Evolutionary conservation across 1,284 basidiomycete genomes (phyloP), one percentile per base, ranked within the genome.

Genomic region (Inonotus obliquus): DNA sequence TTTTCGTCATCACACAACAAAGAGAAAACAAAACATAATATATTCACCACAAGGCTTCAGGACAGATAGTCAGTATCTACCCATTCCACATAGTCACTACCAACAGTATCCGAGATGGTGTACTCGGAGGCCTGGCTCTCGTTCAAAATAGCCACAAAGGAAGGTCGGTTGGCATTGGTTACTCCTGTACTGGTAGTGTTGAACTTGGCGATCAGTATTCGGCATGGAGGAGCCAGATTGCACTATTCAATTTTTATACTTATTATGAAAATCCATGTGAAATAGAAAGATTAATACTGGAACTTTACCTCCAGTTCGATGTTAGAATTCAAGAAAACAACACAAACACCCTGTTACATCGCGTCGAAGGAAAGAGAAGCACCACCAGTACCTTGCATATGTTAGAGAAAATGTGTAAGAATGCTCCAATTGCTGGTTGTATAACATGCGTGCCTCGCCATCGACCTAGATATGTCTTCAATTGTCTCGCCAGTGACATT

Each of bases 401-500:
- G 69, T 72, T 56, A 67, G 45, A 62, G 41, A 27, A 63, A 65
- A 21, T 67, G 57, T 35, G 19, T 62, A 61, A 69, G 27, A 61
- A 66, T 10, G 45, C 61, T 69, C 2, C 61, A 63, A 32, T 65
- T 68, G 21, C 65, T 65, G 59, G 21, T 17, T 29, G 52, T 37
- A 52, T 45, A 54, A 54, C 60, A 23, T 62, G 68, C 51, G 63
- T 67, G 64, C 70, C 67, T 14, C 63, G 65, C 71, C 72, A 74
- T 2, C 73, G 72, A n/a, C 73, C 73, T 17, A 74, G 62, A 60
- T 65, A 73, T 3, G 73, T 70, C 13, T 69, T n/a, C n/a, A n/a
- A n/a, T n/a, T n/a, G n/a, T n/a, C n/a, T n/a, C 61, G 25, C 68
- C 69, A 11, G 65, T 68, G 25, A 69, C 61, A 60, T 60, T 53